These are phyloP conservation scores for Nemania sp. DNA, from an alignment of 2,329 filamentous ascomycete genomes.

Conservation along the genomic window DNA sequence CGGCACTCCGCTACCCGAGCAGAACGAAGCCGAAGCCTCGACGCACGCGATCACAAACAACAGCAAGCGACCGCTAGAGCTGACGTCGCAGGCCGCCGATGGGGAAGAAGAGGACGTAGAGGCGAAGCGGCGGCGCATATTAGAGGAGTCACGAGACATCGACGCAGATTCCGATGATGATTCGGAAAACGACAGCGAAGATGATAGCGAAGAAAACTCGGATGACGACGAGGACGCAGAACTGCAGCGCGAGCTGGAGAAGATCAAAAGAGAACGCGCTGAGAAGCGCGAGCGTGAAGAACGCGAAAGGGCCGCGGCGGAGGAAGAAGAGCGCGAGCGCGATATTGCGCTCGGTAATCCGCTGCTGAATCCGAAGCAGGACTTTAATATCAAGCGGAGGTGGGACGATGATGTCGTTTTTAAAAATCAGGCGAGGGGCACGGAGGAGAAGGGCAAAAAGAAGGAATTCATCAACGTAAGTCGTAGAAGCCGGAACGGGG, in stretches of 20 bases:
- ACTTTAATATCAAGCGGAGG: constrained; percentile 85
- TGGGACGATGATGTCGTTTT: constrained; percentile 99
- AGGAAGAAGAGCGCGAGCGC: constrained; percentile 80
- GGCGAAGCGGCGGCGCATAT: constrained; percentile 80
- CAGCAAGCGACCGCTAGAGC: constrained; percentile 67
- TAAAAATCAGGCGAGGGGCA: constrained; percentile 96
- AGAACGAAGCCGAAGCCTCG: constrained; percentile 46
- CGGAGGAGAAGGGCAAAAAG: constrained; percentile 83
- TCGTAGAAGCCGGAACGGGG: constrained; percentile 19
- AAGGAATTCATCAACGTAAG: constrained; percentile 96
- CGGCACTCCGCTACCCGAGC: constrained; percentile 55
- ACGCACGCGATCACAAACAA: constrained; percentile 48
- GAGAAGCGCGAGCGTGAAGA: constrained; percentile 83
- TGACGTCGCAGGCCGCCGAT: constrained; percentile 45
- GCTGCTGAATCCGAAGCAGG: constrained; percentile 75
- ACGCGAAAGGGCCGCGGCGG: constrained; percentile 75
- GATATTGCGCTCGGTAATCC: constrained; percentile 94
- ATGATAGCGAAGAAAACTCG: constrained; percentile 54
- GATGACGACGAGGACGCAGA: constrained; percentile 81
- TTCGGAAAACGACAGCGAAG: constrained; percentile 46
- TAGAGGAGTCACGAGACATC: constrained; percentile 85
- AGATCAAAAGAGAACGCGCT: constrained; percentile 84
- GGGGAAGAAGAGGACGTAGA: constrained; percentile 73
- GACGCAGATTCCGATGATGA: constrained; percentile 75
- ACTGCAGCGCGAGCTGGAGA: constrained; percentile 88